Base-by-base conservation (phyloP, 495 filamentous ascomycete genomes). In the Polyplosphaeria fusca region DNA sequence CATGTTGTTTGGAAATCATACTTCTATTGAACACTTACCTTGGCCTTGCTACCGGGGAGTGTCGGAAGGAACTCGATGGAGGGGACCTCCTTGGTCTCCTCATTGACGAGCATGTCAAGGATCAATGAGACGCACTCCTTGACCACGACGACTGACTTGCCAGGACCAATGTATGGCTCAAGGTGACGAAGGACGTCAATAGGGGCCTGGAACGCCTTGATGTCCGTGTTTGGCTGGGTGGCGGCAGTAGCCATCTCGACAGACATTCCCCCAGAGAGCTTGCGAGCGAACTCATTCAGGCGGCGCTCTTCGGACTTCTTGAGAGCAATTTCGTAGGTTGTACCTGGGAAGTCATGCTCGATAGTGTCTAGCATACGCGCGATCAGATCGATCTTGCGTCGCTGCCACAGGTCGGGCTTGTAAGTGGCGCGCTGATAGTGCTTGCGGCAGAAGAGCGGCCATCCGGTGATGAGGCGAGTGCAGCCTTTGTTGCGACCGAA, bases 401-500 rank as follows among this genome's bases (percentile, higher is more conserved):
- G 13, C 30, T 61, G 58, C 63, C 63, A 66, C 19, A 26, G 39
- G 13, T 48, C 43, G 12, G 47, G 38, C 4, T 55, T 46, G 58
- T 66, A 66, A 4, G 52, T 58, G 5, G 52, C 53, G 14, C 63
- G 63, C 52, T 66, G 63, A 41, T 66, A 66, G 47, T 66, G 63
- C 47, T 66, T 66, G 26, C 63, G 47, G 38, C 63, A 66, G 53
- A 58, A 62, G 2, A 66, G 25, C 2, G 58, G 58, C 58, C 63
- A 66, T 18, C 35, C 9, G 5, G 43, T 41, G 49, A 66, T 62
- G 14, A 25, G 18, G 22, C 58, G 58, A 7, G 63, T 66, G 47
- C 54, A 58, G n/a, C 45, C 52, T 32, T 66, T 66, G 58, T 66
- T 66, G 11, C 63, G 28, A n/a, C 63, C 63, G 37, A 66, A 66